Percentiles rank a stretch among this genome's conserved stretches.
Evolutionary conservation across 1,284 basidiomycete genomes (phyloP).

Genomic region (Cutaneotrichosporon curvatum): DNA sequence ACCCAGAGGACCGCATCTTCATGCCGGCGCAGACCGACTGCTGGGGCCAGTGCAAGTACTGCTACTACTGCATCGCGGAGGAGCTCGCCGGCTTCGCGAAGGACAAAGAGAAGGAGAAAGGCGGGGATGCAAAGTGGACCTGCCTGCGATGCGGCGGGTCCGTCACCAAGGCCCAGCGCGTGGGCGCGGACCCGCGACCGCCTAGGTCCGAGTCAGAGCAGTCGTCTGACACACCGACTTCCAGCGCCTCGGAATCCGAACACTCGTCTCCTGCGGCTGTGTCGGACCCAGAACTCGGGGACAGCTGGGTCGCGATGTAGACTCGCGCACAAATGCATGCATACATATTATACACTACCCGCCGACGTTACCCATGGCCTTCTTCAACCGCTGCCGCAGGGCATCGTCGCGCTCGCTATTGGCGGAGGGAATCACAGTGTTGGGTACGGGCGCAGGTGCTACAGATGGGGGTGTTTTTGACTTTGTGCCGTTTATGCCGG

Average conservation of each 20-base stretch:
- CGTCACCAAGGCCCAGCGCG: constrained; percentile 32
- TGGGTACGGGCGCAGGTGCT: constrained; percentile 1
- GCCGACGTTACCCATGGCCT: constrained; percentile 44
- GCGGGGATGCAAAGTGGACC: constrained; percentile 52
- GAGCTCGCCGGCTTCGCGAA: constrained; percentile 53
- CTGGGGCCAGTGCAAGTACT: constrained; percentile 66
- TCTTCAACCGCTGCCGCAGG: constrained; percentile 42
- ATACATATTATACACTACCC: constrained; percentile 18
- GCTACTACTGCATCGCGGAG: constrained; percentile 79
- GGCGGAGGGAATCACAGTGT: neutral
- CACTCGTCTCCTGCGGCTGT: too few species aligned
- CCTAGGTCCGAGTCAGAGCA: neutral
- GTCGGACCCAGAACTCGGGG: neutral
- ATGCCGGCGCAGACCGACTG: constrained; percentile 43
- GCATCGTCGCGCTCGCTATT: constrained; percentile 33
- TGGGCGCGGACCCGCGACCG: constrained; percentile 10
- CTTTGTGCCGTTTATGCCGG: neutral
- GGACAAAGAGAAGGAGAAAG: constrained; percentile 10
- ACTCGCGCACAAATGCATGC: neutral
- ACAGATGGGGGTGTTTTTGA: too few species aligned
- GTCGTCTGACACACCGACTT: neutral
- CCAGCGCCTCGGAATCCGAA: neutral
- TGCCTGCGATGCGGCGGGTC: constrained; percentile 64
- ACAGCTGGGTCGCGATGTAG: constrained; percentile 3
- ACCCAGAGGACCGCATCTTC: constrained; percentile 37